These are phyloP conservation scores for Eucalyptus urophylla DNA, from an alignment of 345 rosid species.

Conservation along the genomic window DNA sequence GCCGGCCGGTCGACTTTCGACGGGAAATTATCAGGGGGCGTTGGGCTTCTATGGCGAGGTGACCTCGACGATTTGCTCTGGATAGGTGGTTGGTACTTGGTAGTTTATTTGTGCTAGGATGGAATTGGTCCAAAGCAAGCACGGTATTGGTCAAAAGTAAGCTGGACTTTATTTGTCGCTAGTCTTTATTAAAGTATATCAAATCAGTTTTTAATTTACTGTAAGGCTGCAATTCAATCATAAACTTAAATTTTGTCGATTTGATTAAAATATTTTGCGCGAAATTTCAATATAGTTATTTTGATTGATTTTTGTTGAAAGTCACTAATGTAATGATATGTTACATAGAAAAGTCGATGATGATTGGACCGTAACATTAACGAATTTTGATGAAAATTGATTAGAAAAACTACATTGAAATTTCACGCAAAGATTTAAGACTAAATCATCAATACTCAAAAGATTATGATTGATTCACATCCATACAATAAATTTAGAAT, in stretches of 20 bases:
- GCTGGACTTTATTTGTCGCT: neutral
- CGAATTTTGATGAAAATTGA: fast-evolving
- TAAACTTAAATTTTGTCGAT: fast-evolving
- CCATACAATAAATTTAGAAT: too few relatives aligned
- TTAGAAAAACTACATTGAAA: fast-evolving
- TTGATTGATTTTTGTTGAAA: fast-evolving
- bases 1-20: neutral
- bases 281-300: fast-evolving
- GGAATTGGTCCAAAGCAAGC: neutral
- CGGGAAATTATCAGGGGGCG: neutral
- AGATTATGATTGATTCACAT: too few relatives aligned
- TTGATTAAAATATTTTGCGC: fast-evolving
- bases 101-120: neutral
- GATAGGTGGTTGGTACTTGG: neutral
- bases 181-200: neutral
- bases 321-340: fast-evolving
- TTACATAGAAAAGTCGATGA: fast-evolving
- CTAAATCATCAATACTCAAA: too few relatives aligned
- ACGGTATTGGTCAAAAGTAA: neutral
- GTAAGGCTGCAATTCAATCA: fast-evolving
- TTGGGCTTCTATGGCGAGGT: neutral
- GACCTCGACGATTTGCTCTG: neutral
- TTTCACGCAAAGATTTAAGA: fast-evolving
- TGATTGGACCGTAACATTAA: fast-evolving
- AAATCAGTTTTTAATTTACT: neutral